Evolutionary conservation across 2,329 filamentous ascomycete species (phyloP).

Genomic region (Fusarium buharicum): DNA sequence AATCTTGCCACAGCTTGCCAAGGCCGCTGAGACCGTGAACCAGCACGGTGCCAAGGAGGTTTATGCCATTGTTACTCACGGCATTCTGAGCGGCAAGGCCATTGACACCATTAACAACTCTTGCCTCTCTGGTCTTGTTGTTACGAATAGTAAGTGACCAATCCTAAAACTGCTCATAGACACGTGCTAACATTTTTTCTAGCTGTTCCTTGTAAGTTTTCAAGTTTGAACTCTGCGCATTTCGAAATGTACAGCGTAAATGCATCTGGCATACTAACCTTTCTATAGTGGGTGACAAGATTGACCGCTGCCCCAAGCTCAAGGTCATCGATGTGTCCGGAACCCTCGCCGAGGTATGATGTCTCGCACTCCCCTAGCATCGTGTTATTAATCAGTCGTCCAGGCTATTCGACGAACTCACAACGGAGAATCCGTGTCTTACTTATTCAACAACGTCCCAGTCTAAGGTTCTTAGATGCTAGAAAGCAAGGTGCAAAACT

Average conservation of each 20-base stretch:
- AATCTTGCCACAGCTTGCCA: conserved; percentile 60
- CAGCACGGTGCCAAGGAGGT: conserved; percentile 87
- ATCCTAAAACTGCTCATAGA: not conserved
- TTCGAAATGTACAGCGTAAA: too few relatives aligned
- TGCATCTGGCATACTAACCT: conserved; percentile 12
- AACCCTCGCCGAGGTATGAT: conserved; percentile 71
- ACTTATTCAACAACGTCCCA: conserved; percentile 74
- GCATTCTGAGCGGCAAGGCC: conserved; percentile 87
- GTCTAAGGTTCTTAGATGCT: conserved; percentile 47
- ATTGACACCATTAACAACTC: conserved; percentile 87
- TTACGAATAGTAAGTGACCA: conserved; percentile 78
- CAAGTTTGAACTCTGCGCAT: not conserved
- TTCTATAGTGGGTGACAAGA: conserved; percentile 74
- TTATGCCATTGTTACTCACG: conserved; percentile 94
- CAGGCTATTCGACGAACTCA: conserved; percentile 74
- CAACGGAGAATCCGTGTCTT: conserved; percentile 73
- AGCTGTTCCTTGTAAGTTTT: conserved; percentile 51
- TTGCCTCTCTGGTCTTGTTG: conserved; percentile 80
- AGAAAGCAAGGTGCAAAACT: conserved; percentile 23
- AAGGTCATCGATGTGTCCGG: conserved; percentile 93
- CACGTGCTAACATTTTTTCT: conserved; percentile 39
- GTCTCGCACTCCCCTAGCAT: not conserved
- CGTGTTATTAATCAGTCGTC: conserved; percentile 15
- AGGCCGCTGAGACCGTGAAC: conserved; percentile 90
- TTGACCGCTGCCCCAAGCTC: conserved; percentile 79